These are phyloP conservation scores for Irpex sp. DNA, from an alignment of 1,284 basidiomycete genomes.

Conservation along the genomic window DNA sequence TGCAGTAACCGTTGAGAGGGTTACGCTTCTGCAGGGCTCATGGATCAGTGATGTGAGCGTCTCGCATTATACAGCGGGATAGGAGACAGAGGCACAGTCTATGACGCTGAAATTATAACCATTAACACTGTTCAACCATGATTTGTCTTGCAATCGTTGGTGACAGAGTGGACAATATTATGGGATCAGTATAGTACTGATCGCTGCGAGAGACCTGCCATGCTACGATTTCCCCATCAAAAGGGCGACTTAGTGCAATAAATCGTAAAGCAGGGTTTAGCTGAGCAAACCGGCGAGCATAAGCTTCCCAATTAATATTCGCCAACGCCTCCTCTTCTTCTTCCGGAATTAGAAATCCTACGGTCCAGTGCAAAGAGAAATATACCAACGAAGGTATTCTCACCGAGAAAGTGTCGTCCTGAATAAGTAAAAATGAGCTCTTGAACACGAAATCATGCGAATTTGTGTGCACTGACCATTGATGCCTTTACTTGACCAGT, in stretches of 20 bases:
- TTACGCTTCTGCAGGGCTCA: too few species aligned
- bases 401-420: neutral
- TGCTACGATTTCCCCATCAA: neutral
- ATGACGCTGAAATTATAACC: neutral
- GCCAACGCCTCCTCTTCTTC: neutral
- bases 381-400: neutral
- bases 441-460: neutral
- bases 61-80: neutral
- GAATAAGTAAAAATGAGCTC: neutral
- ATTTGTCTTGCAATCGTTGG: neutral
- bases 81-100: neutral
- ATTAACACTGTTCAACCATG: neutral
- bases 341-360: neutral
- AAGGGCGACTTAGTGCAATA: neutral
- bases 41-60: too few species aligned
- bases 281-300: neutral
- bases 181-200: neutral
- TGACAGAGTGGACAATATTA: neutral
- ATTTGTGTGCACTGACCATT: neutral
- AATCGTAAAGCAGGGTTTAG: neutral
- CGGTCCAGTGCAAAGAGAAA: neutral
- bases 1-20: neutral
- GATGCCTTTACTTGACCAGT: neutral
- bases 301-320: neutral
- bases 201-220: neutral